Conservation (phyloP, 306 rosid species). For the Trichosanthes cucumerina region DNA sequence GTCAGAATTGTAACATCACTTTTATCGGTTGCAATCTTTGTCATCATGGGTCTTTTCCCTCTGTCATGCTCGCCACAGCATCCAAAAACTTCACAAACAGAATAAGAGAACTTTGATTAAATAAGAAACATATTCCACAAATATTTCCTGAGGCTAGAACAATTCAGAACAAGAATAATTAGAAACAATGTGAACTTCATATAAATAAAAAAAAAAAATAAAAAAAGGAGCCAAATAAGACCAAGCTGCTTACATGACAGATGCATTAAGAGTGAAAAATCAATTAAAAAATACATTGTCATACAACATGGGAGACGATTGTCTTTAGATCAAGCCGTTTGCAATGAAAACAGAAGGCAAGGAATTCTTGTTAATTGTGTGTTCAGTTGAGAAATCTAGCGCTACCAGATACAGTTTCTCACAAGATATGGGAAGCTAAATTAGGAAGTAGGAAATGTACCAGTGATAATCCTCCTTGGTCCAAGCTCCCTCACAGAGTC, state of each 20-base stretch:
- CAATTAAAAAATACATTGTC: neutral
- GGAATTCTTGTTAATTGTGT: neutral
- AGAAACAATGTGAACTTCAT: neutral
- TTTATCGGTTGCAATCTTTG: slow-evolving; percentile 90
- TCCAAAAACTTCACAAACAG: slow-evolving; percentile 53
- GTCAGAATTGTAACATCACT: slow-evolving; percentile 88
- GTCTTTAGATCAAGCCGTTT: neutral
- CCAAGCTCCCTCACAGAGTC: slow-evolving; percentile 93
- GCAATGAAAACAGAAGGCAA: neutral
- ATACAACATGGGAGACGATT: neutral
- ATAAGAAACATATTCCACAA: slow-evolving; percentile 11
- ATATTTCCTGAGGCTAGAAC: neutral
- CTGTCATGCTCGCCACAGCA: slow-evolving; percentile 67
- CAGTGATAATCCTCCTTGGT: slow-evolving; percentile 76
- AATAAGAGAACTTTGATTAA: neutral
- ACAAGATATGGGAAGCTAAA: neutral
- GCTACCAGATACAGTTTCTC: neutral
- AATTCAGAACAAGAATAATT: neutral
- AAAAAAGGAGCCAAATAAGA: neutral
- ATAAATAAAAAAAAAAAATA: too few species aligned
- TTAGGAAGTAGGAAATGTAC: slow-evolving; percentile 33
- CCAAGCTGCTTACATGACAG: neutral
- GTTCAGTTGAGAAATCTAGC: neutral
- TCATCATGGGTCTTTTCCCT: slow-evolving; percentile 90
- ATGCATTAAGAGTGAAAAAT: neutral